phyloP scores from a whole-genome alignment of 1,139 yeast genomes.

The Candida tunisiensis region DNA sequence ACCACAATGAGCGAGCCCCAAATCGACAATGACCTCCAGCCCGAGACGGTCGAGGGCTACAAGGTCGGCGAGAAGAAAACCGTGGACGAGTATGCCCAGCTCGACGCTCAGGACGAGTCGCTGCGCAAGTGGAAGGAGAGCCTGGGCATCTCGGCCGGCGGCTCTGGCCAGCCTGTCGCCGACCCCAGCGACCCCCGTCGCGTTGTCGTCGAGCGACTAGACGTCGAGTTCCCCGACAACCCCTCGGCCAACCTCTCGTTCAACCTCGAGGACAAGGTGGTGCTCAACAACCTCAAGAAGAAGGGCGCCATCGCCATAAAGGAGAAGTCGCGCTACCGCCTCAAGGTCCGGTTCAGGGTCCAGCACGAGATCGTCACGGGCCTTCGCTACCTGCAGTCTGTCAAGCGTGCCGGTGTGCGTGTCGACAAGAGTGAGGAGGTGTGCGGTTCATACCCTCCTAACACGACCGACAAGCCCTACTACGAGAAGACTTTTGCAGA shows the following conservation, averaged over 20 bases:
- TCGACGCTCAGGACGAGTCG: slow-evolving; percentile 87
- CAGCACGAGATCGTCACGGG: slow-evolving; percentile 92
- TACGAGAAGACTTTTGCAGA: slow-evolving; percentile 61
- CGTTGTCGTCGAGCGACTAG: slow-evolving; percentile 39
- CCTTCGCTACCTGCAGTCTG: slow-evolving; percentile 66
- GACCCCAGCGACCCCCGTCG: slow-evolving; percentile 55
- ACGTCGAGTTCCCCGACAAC: slow-evolving; percentile 7
- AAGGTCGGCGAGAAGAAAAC: slow-evolving; percentile 76
- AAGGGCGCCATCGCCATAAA: slow-evolving; percentile 49
- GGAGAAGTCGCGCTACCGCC: slow-evolving; percentile 61
- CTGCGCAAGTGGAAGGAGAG: slow-evolving; percentile 88
- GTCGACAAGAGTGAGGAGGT: slow-evolving; percentile 82
- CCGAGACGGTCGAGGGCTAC: slow-evolving; percentile 22
- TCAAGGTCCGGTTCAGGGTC: slow-evolving; percentile 62
- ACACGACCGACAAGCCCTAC: slow-evolving; percentile 64
- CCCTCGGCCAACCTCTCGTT: slow-evolving; percentile 34
- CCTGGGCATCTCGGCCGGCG: slow-evolving; percentile 45
- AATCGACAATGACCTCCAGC: slow-evolving; percentile 4
- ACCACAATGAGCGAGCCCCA: slow-evolving; percentile 4
- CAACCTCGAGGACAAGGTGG: slow-evolving; percentile 35
- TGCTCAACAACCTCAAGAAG: slow-evolving; percentile 24
- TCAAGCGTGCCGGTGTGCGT: slow-evolving; percentile 75
- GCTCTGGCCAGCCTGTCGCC: slow-evolving; percentile 44
- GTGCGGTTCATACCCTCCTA: slow-evolving; percentile 82
- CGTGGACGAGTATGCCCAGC: slow-evolving; percentile 57